These are phyloP conservation scores for Suillus cothurnatus DNA, from an alignment of 768 basidiomycete species.

Conservation along the genomic window DNA sequence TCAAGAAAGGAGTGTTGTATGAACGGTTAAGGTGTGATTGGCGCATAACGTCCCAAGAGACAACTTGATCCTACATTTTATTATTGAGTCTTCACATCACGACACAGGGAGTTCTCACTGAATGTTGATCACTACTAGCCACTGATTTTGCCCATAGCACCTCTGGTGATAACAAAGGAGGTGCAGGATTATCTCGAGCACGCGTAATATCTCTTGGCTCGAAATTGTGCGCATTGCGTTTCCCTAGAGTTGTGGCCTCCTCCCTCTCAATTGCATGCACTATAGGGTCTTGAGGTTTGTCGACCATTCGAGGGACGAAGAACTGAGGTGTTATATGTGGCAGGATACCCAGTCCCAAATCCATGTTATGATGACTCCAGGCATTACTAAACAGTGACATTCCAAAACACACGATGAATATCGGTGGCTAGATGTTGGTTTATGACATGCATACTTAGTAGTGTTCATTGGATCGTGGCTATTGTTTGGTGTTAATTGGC, in stretches of 20 bases:
- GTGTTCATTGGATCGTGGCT: not conserved
- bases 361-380: not conserved
- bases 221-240: not conserved
- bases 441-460: not conserved
- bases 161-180: not conserved
- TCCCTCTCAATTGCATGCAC: conserved; percentile 51
- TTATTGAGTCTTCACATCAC: not conserved
- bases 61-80: conserved; percentile 43
- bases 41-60: conserved; percentile 67
- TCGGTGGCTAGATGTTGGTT: not conserved
- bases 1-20: conserved; percentile 58
- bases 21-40: conserved; percentile 33
- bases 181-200: not conserved
- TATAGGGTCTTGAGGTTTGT: conserved; percentile 80
- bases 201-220: not conserved
- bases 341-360: conserved; percentile 30
- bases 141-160: conserved; percentile 24
- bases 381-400: not conserved
- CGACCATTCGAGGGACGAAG: conserved; percentile 63
- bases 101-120: conserved; percentile 18
- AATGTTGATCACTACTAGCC: conserved; percentile 7
- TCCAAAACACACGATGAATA: not conserved
- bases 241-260: not conserved
- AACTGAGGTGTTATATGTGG: conserved; percentile 50
- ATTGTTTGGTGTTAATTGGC: conserved; percentile 1